Conservation (phyloP, 345 rosid species). For the Durio zibethinus region DNA sequence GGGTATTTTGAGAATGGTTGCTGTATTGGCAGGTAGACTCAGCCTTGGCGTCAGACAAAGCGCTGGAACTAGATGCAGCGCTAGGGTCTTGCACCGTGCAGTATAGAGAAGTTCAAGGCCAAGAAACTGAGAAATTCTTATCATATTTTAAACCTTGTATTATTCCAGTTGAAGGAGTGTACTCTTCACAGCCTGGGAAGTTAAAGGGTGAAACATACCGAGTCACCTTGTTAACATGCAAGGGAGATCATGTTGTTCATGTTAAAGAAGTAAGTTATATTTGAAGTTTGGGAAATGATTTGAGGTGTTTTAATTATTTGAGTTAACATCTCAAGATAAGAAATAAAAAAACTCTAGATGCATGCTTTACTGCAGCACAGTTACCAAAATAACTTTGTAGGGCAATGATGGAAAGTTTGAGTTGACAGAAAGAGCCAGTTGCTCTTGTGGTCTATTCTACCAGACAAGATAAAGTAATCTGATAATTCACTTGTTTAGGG, state of each 20-base stretch:
- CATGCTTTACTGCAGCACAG: neutral
- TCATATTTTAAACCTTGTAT: constrained; percentile 88
- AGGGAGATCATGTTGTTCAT: constrained; percentile 75
- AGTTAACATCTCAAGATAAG: constrained; percentile 1
- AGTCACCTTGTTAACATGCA: constrained; percentile 56
- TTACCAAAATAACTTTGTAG: neutral
- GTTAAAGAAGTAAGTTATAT: constrained; percentile 69
- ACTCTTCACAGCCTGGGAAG: constrained; percentile 34
- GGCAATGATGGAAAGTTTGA: neutral
- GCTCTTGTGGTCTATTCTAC: neutral
- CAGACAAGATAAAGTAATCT: neutral
- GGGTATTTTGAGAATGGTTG: constrained; percentile 13
- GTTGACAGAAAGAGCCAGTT: neutral
- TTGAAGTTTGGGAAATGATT: constrained; percentile 11
- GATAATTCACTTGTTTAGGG: neutral
- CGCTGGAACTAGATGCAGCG: constrained; percentile 72
- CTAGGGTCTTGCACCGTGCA: constrained; percentile 81
- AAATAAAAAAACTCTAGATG: neutral
- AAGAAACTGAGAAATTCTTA: constrained; percentile 70
- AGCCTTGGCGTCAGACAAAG: constrained; percentile 61
- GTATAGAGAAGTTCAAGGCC: constrained; percentile 85
- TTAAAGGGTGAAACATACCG: constrained; percentile 38
- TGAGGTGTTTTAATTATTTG: neutral
- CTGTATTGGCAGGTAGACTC: constrained; percentile 56
- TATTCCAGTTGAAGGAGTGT: constrained; percentile 69